Evolutionary conservation across 2,329 filamentous ascomycete genomes (phyloP).

Genomic region (Hymenoscyphus scutula): DNA sequence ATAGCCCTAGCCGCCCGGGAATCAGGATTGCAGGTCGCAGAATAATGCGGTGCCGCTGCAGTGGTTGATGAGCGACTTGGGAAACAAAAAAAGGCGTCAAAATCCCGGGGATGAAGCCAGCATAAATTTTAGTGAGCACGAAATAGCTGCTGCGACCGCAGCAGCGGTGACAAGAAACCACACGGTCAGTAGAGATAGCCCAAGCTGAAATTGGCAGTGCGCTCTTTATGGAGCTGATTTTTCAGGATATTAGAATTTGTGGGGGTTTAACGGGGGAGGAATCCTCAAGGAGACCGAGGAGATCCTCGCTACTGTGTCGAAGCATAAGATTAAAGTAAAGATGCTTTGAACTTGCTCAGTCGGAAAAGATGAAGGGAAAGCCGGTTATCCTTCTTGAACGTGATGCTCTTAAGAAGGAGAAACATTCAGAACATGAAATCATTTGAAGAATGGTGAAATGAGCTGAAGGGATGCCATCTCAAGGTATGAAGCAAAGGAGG

Average conservation of each 20-base stretch:
- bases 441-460: conserved; percentile 12
- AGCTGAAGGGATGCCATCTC: not conserved
- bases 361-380: conserved; percentile 54
- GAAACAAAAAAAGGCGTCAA: conserved; percentile 42
- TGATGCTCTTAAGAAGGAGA: conserved; percentile 33
- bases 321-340: conserved; percentile 47
- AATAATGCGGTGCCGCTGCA: conserved; percentile 48
- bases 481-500: not conserved
- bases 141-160: conserved; percentile 47
- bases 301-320: conserved; percentile 48
- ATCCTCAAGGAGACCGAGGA: conserved; percentile 40
- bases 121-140: conserved; percentile 53
- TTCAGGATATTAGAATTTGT: conserved; percentile 51
- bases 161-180: conserved; percentile 60
- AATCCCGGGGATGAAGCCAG: conserved; percentile 51
- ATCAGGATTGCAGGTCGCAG: conserved; percentile 48
- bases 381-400: conserved; percentile 51
- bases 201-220: conserved; percentile 43
- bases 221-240: conserved; percentile 48
- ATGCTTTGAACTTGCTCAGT: conserved; percentile 48
- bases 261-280: conserved; percentile 40
- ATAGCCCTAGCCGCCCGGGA: conserved; percentile 54
- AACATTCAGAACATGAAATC: conserved; percentile 25
- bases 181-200: conserved; percentile 56
- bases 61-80: conserved; percentile 51